phyloP scores from a whole-genome alignment of 2,329 filamentous ascomycete genomes.

The Aureobasidium sp. region DNA sequence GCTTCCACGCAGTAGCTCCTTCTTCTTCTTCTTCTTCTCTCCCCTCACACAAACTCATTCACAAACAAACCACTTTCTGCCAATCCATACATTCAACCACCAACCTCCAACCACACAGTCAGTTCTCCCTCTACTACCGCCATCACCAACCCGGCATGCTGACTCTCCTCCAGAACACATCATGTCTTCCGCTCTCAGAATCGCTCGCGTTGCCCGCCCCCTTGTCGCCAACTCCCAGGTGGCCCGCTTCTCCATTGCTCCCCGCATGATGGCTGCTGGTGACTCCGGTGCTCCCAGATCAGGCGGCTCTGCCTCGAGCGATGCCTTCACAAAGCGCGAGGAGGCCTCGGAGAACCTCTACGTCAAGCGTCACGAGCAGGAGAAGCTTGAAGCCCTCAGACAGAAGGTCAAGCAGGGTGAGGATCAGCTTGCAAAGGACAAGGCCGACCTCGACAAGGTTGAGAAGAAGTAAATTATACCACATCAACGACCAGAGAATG shows the following conservation, averaged over 20 bases:
- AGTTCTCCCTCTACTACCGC: background rate
- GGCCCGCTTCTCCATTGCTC: conserved; percentile 35
- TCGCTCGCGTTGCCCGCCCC: conserved; percentile 34
- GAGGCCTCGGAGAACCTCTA: conserved; percentile 75
- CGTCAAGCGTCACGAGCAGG: conserved; percentile 79
- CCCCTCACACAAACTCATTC: background rate
- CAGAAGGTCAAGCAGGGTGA: conserved; percentile 27
- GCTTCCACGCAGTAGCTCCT: background rate
- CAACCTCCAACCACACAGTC: background rate
- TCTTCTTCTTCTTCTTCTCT: background rate
- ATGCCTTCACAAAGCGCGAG: conserved; percentile 89
- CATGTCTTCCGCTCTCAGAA: conserved; percentile 17
- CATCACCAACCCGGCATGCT: background rate
- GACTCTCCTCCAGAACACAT: background rate
- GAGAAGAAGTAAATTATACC: conserved; percentile 15
- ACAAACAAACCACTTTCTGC: background rate
- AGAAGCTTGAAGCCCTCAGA: conserved; percentile 52
- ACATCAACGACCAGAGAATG: background rate
- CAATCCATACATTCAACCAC: background rate
- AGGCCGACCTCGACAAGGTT: conserved; percentile 22
- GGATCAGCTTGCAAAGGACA: conserved; percentile 24
- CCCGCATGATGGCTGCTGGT: conserved; percentile 36
- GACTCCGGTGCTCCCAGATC: conserved; percentile 36
- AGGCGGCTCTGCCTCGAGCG: conserved; percentile 48
- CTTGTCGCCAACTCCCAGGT: conserved; percentile 26